Base-by-base conservation (phyloP, 768 basidiomycete species). In the Russula vinacea region DNA sequence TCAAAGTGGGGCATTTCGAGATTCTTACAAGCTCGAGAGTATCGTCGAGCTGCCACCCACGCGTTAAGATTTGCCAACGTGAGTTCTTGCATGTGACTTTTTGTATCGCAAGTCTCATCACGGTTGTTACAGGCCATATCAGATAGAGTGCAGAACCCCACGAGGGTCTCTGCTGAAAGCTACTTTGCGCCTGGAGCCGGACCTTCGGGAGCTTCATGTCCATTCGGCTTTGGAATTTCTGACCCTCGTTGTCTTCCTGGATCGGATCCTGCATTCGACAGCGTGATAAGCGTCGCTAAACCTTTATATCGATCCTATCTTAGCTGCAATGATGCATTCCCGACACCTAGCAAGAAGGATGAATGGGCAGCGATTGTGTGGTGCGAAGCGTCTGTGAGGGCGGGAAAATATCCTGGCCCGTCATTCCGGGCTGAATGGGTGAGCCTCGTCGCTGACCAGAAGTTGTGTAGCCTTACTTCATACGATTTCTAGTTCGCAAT, bases 21-120 rank as follows among this genome's bases (percentile, higher is more conserved):
- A 40, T 10, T 29, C 52, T 1, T 54, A 11, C 63, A 59, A 9
- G 57, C 58, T 37, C 57, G 45, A 3, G 63, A 59, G 47, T 64
- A 49, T 55, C 58, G 45, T 26, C 47, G 39, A 47, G 52, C 45
- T 29, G 63, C 63, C 17, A 59, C 24, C 17, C 4, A 47, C 19
- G 53, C 58, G 2, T 22, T 17, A 32, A 16, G 22, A 11, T 39
- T 33, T 8, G 53, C 39, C 52, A 42, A 55, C 11, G 49, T 50
- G 26, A 26, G 49, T 14, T 11, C 26, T 29, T 7, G 14, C 24
- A 14, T 16, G 24, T 50, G 5, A 24, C 26, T 24, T 9, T 29
- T 3, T 7, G 26, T 50, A 50, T 50, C 49, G 14, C 26, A 11
- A 1, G 14, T 16, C 49, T 50, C 16, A 29, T 50, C 5, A 16